Base-by-base conservation (phyloP, 2,329 filamentous ascomycete species). In the Ophiostoma quercus region DNA sequence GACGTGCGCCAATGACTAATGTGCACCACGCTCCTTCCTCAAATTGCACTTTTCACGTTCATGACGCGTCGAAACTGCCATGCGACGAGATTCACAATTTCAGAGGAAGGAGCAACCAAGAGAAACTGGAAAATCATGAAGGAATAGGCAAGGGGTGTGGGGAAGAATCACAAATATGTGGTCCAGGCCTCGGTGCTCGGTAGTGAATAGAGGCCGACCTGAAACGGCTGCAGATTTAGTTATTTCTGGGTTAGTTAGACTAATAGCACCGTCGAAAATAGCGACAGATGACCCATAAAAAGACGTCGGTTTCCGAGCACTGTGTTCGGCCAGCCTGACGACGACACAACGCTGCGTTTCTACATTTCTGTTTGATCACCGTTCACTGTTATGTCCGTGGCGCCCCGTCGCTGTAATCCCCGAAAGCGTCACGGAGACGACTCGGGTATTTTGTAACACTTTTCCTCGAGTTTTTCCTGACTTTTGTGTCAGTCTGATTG, bases 51-150 rank as follows among this genome's bases (percentile, higher is more conserved):
- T 57, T 57, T 22, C 8, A 16, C 22, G 34, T 8, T 34, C 16
- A 12, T 57, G 51, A 22, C n/a, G n/a, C n/a, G 22, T 11, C 51
- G 22, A 19, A 25, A 25, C 51, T 57, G n/a, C 51, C n/a, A 57
- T 57, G 51, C n/a, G 51, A 14, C n/a, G 51, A 57, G 9, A 57
- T 57, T 29, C 22, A 11, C n/a, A 57, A 57, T 57, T 5, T 25
- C 51, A 57, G 51, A 57, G 22, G 51, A 57, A 57, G 22, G 51
- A 57, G 51, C 51, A 57, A 57, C 51, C 51, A 25, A 22, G 51
- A 12, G 9, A 57, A 25, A 57, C 1, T 4, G 12, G n/a, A 57
- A 25, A 22, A 57, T 7, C 43, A 47, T 47, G 41, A 43, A 43
- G 41, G 5, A 43, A 43, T 43, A 14, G 41, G 47, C 47, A 54